A percentile compares a stretch with the other conserved stretches of the same genome.
Conservation (phyloP, 2,329 filamentous ascomycete genomes). For the Harringtonia aguacate region DNA sequence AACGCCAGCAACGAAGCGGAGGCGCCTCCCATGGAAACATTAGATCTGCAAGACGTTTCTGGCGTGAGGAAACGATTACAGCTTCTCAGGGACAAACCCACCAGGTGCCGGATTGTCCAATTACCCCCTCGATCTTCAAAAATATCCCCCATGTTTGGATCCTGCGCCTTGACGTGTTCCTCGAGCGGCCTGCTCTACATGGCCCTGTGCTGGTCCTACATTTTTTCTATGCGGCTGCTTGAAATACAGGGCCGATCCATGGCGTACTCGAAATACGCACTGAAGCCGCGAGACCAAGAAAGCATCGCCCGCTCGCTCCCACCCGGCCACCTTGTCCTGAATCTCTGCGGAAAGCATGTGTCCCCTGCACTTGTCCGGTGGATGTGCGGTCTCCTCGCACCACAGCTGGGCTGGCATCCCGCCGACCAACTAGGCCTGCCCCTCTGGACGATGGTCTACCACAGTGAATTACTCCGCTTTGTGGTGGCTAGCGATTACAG, state of each 20-base stretch:
- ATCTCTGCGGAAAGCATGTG: conserved; percentile 1
- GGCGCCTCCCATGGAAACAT: not conserved
- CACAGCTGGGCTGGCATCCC: conserved; percentile 1
- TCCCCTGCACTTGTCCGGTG: conserved; percentile 3
- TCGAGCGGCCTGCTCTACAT: conserved; percentile 4
- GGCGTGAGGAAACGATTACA: not conserved
- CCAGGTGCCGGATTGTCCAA: too few species aligned
- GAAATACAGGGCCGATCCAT: conserved; percentile 3
- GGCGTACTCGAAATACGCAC: not conserved
- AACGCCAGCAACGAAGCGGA: not conserved
- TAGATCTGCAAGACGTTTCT: not conserved
- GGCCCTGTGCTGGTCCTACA: conserved; percentile 9
- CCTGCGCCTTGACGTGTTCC: not conserved
- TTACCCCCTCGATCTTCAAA: too few species aligned
- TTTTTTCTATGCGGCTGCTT: conserved; percentile 5
- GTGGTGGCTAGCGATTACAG: not conserved
- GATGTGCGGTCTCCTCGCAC: conserved; percentile 7
- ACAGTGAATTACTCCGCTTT: too few species aligned
- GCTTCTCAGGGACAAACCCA: too few species aligned
- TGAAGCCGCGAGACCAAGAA: not conserved
- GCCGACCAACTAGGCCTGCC: not conserved
- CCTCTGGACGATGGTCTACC: not conserved
- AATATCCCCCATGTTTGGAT: not conserved
- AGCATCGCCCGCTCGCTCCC: not conserved
- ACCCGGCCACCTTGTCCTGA: not conserved